phyloP scores from a whole-genome alignment of 2,329 filamentous ascomycete species.

The Colletotrichum sojae region DNA sequence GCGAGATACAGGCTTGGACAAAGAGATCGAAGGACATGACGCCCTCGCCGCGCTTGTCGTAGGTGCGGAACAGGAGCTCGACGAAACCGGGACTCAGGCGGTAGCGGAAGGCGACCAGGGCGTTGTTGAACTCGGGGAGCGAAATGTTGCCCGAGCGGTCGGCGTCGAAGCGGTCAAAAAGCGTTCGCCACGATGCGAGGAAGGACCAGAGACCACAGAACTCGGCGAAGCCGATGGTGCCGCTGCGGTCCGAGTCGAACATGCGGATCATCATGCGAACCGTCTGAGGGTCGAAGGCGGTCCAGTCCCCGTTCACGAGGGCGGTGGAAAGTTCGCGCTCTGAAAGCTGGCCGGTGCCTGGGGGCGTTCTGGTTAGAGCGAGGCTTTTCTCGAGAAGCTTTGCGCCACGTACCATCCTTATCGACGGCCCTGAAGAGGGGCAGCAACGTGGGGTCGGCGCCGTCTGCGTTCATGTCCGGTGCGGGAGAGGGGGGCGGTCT shows the following conservation, averaged over 20 bases:
- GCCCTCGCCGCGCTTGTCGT: constrained; percentile 81
- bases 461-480: constrained; percentile 58
- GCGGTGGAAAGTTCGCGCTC: constrained; percentile 90
- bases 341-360: constrained; percentile 84
- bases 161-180: constrained; percentile 95
- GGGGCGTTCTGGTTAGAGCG: constrained; percentile 39
- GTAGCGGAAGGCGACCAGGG: constrained; percentile 94
- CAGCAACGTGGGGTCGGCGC: constrained; percentile 80
- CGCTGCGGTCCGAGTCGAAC: constrained; percentile 94
- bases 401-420: constrained; percentile 73
- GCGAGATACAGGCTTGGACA: constrained; percentile 94
- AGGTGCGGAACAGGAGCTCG: constrained; percentile 86
- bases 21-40: constrained; percentile 95
- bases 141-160: constrained; percentile 91
- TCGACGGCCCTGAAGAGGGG: constrained; percentile 93
- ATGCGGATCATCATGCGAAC: constrained; percentile 99
- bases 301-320: constrained; percentile 96
- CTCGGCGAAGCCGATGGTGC: constrained; percentile 93
- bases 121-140: constrained; percentile 88
- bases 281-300: constrained; percentile 91
- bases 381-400: not conserved
- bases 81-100: constrained; percentile 88
- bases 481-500: constrained; percentile 77
- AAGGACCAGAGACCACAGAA: constrained; percentile 98
- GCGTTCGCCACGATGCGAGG: constrained; percentile 90